Conservation (phyloP, 371 early-diverging fungal genomes). For the Saksenaea vasiformis region DNA sequence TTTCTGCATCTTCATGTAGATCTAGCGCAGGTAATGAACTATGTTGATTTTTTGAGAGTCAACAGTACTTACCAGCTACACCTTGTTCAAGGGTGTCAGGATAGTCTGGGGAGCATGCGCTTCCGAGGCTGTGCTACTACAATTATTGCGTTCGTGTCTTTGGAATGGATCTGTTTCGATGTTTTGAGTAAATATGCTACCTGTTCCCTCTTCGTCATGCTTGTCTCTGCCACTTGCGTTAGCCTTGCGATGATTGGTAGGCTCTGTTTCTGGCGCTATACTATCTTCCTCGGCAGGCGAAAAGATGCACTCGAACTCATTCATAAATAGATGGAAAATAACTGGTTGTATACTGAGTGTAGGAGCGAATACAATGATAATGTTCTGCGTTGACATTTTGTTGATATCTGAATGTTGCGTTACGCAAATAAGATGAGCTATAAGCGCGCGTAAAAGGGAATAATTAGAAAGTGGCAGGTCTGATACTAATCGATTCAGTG, state of each 20-base stretch:
- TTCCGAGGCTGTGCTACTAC: constrained; percentile 52
- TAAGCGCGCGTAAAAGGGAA: constrained; percentile 82
- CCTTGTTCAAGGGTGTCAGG: constrained; percentile 47
- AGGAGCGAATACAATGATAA: constrained; percentile 94
- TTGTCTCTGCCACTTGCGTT: neutral
- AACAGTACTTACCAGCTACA: constrained; percentile 34
- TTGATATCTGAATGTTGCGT: constrained; percentile 82
- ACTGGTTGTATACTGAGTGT: constrained; percentile 90
- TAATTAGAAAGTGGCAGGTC: constrained; percentile 86
- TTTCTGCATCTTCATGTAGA: no score
- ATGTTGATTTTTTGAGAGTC: no score
- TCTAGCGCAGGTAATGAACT: no score
- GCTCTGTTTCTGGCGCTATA: neutral
- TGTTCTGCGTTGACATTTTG: constrained; percentile 94
- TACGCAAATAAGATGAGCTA: constrained; percentile 88
- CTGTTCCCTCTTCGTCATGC: no score
- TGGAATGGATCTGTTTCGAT: constrained; percentile 6
- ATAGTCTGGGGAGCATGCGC: constrained; percentile 50
- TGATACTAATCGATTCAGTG: constrained; percentile 78
- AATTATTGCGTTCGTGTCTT: constrained; percentile 42
- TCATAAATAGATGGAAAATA: constrained; percentile 84
- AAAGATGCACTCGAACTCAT: constrained; percentile 88
- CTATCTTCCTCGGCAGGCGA: constrained; percentile 43
- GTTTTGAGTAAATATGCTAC: no score
- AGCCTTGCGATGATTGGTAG: neutral